Evolutionary conservation across 306 rosid genomes (phyloP), one percentile per base, ranked within the genome.

Genomic region (Acmispon strigosus): DNA sequence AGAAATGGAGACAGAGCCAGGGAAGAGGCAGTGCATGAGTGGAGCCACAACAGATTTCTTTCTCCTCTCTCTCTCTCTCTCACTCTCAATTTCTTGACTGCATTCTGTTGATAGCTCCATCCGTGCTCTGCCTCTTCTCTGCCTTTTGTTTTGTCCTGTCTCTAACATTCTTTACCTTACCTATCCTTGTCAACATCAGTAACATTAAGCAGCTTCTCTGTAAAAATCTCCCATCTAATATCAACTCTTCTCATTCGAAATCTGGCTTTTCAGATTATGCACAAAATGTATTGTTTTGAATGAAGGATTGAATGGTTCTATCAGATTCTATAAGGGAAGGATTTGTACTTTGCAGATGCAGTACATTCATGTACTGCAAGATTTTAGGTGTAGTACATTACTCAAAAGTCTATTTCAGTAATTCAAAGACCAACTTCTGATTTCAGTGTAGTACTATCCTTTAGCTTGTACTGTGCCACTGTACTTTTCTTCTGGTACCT

Each of bases 21-120:
- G 96, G 96, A 92, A 90, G 96, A 92, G 96, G 93, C 98, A 90
- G 96, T 90, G 98, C 96, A 92, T 90, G 94, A 84, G 89, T 75
- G 60, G 85, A 83, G 79, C 63, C 82, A 74, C 88, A 80, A 85
- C 93, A 80, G 72, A 42, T 29, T 15, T 61, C 17, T 29, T 15
- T 61, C 17, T 22, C 34, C 34, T 27, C 34, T 27, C 34, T 2
- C 34, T 61, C 55, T 44, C 19, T 4, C 34, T 27, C 34, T 27
- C 34, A 27, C 34, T 61, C 55, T 44, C 19, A 29, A 11, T 17
- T 62, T 36, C 6, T 32, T 32, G 37, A 6, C 7, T 32, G 37
- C 6, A 7, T 69, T 59, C 72, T 82, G 91, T 80, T 65, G 88
- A 83, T 56, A 57, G 77, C 80, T 84, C 86, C 93, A 90, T 88